These are phyloP conservation scores for Globisporangium irregulare DNA, from an alignment of 352 stramenopile genomes.

Conservation along the genomic window DNA sequence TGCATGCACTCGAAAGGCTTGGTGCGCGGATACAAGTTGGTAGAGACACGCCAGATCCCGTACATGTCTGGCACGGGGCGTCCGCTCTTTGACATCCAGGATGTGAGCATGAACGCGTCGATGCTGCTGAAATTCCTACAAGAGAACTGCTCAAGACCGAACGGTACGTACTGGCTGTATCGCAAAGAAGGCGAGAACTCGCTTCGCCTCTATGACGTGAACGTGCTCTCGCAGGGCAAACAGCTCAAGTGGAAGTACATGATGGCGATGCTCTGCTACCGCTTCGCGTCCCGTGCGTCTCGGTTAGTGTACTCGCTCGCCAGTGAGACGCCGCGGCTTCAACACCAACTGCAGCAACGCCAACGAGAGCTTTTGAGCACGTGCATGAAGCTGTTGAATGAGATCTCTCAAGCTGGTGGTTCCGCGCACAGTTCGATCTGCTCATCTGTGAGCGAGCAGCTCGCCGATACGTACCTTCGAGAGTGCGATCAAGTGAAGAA, in stretches of 20 bases:
- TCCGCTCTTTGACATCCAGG: slow-evolving; percentile 79
- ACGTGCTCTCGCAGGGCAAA: slow-evolving; percentile 77
- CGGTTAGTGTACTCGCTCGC: slow-evolving; percentile 64
- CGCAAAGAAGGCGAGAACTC: slow-evolving; percentile 77
- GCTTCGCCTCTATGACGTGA: slow-evolving; percentile 78
- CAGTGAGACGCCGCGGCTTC: slow-evolving; percentile 45
- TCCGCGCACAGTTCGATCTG: slow-evolving; percentile 72
- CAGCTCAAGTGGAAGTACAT: slow-evolving; percentile 91
- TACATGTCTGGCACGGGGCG: slow-evolving; percentile 63
- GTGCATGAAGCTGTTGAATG: slow-evolving; percentile 68
- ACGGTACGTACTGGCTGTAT: slow-evolving; percentile 84
- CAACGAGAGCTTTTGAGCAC: slow-evolving; percentile 75
- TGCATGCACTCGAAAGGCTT: slow-evolving; percentile 86
- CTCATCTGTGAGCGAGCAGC: slow-evolving; percentile 73
- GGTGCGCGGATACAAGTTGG: slow-evolving; percentile 82
- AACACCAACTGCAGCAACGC: slow-evolving; percentile 63
- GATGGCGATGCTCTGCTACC: slow-evolving; percentile 89
- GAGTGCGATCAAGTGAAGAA: slow-evolving; percentile 38
- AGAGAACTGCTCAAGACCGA: slow-evolving; percentile 78
- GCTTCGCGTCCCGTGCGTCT: slow-evolving; percentile 71
- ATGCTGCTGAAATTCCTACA: slow-evolving; percentile 87
- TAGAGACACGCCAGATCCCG: slow-evolving; percentile 80
- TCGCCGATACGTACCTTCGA: slow-evolving; percentile 79
- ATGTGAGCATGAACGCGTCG: slow-evolving; percentile 84
- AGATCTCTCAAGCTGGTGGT: slow-evolving; percentile 64